Conservation (phyloP, 805 yeast species). For the Lipomyces starkeyi region DNA sequence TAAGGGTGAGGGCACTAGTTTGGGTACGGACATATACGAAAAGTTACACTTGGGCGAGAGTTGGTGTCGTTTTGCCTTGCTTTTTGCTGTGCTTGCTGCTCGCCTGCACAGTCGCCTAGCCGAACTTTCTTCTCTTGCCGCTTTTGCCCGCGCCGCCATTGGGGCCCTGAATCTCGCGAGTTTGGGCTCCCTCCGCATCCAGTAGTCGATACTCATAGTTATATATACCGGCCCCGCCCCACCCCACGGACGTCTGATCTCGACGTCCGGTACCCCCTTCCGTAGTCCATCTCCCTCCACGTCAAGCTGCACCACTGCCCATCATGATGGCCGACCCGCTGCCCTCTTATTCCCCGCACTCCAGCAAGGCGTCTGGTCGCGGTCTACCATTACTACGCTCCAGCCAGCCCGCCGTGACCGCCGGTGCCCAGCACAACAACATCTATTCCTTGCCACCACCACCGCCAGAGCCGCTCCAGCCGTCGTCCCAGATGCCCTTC, state of each 20-base stretch:
- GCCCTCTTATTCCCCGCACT: slow-evolving; percentile 16
- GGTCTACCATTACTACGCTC: background rate
- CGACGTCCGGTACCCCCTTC: background rate
- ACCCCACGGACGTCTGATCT: background rate
- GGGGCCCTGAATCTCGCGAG: slow-evolving; percentile 1
- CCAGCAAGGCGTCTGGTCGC: background rate
- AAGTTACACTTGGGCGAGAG: background rate
- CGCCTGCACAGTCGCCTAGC: background rate
- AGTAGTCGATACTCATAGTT: background rate
- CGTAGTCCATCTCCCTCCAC: background rate
- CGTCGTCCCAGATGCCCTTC: slow-evolving; percentile 4
- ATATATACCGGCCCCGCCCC: background rate
- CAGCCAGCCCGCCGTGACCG: background rate
- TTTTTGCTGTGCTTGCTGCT: background rate
- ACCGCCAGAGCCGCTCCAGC: slow-evolving; percentile 3
- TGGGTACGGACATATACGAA: background rate
- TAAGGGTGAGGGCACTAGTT: background rate
- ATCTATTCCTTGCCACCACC: slow-evolving; percentile 7
- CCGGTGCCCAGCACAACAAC: slow-evolving; percentile 1
- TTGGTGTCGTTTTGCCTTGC: background rate
- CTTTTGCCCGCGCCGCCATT: background rate
- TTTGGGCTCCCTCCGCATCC: background rate
- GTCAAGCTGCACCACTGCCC: slow-evolving; percentile 4
- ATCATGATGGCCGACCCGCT: slow-evolving; percentile 34
- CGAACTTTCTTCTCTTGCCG: background rate